phyloP scores from a whole-genome alignment of 1,139 yeast genomes.

The Kurtzmaniella quercitrusa region DNA sequence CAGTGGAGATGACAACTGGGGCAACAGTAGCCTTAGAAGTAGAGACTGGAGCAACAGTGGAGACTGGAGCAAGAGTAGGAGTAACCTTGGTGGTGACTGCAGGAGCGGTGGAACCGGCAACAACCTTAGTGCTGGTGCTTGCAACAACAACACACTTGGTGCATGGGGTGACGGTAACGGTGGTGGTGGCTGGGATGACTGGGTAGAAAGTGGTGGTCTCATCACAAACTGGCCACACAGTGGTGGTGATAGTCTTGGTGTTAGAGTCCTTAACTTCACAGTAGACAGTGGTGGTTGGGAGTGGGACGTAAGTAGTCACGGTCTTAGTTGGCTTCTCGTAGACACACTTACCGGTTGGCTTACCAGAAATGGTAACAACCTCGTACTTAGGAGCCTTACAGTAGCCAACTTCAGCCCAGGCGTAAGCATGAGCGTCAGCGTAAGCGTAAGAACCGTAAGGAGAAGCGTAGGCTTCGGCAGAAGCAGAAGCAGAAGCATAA shows the following conservation, averaged over 20 bases:
- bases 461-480: not conserved
- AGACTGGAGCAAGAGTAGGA: not conserved
- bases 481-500: not conserved
- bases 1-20: not conserved
- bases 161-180: not conserved
- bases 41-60: not conserved
- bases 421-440: not conserved
- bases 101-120: not conserved
- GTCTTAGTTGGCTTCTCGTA: not conserved
- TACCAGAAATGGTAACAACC: not conserved
- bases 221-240: not conserved
- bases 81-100: not conserved
- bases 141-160: not conserved
- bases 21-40: not conserved
- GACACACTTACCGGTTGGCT: not conserved
- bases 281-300: not conserved
- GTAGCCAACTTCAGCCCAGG: not conserved
- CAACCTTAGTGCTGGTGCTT: not conserved
- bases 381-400: not conserved
- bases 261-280: not conserved
- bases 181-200: not conserved
- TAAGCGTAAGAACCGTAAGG: not conserved
- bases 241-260: not conserved
- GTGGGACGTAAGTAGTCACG: not conserved
- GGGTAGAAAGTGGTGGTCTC: not conserved